A percentile compares a stretch with the other conserved stretches of the same genome.
Conservation (phyloP, 805 yeast species). For the Kuraishia floccosa region DNA sequence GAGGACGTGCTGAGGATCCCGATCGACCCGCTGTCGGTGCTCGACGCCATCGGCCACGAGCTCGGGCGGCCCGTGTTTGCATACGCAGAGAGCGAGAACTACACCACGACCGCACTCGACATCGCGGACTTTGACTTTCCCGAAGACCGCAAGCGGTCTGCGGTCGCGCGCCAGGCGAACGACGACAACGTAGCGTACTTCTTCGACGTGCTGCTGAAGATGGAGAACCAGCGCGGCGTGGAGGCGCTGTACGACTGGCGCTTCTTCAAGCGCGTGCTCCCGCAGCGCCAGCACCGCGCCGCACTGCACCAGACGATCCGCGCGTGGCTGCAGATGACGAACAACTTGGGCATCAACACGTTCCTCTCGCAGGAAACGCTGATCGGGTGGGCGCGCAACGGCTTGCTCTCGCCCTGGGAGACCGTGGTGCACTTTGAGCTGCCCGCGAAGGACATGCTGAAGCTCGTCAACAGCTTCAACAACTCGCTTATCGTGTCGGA, state of each 20-base stretch:
- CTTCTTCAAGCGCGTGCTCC: conserved; percentile 34
- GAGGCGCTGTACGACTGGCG: conserved; percentile 43
- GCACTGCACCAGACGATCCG: conserved; percentile 30
- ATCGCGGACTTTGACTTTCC: conserved; percentile 14
- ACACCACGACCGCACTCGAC: conserved; percentile 9
- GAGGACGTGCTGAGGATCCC: conserved; percentile 19
- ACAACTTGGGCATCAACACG: conserved; percentile 27
- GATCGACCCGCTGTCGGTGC: conserved; percentile 13
- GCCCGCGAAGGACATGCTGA: conserved; percentile 32
- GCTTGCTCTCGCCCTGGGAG: conserved; percentile 44
- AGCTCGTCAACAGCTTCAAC: conserved; percentile 34
- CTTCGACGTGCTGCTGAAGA: conserved; percentile 16
- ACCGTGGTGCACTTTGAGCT: conserved; percentile 36
- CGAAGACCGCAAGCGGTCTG: conserved; percentile 15
- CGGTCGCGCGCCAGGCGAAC: conserved; percentile 19
- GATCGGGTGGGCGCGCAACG: conserved; percentile 51
- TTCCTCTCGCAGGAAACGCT: conserved; percentile 57
- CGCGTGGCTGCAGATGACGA: conserved; percentile 34
- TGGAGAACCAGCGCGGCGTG: conserved; percentile 26
- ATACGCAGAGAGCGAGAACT: conserved; percentile 11
- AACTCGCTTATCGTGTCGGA: conserved; percentile 31
- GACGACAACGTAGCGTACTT: conserved; percentile 18
- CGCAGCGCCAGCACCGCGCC: conserved; percentile 13
- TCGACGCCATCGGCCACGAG: conserved; percentile 13
- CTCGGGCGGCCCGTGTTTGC: conserved; percentile 18